Base-by-base conservation (phyloP, 2,329 filamentous ascomycete species). In the Beauveria caledonica region DNA sequence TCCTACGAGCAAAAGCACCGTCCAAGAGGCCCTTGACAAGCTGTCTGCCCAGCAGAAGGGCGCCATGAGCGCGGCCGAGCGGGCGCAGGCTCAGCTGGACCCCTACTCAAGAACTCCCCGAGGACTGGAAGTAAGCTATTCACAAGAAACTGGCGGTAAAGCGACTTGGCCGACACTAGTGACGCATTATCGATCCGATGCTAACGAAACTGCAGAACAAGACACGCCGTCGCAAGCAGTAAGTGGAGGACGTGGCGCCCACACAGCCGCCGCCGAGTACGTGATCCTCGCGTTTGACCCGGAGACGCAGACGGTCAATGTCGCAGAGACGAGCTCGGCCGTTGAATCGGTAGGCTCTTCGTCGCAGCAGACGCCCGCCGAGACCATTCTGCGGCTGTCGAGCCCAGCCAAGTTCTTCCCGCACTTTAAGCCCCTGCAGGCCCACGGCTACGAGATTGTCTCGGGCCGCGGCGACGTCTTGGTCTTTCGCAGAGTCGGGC, bases 201-300 rank as follows among this genome's bases (percentile, higher is more conserved):
- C 61, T 45, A 63, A 65, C 39, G 48, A 58, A 58, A 21, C 58
- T 49, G 45, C 51, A 56, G 59, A 56, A 29, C 40, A 49, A 62
- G 50, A 45, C 39, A 4, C 42, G 21, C 19, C 58, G 17, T 21
- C 58, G 58, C 58, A 52, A 42, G 21, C 49, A 40, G 42, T 60
- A 21, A 48, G 50, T 39, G 58, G 17, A 21, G 59, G 62, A 4
- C 54, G 21, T 25, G 49, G 17, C 11, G 58, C 61, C 3, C 54
- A 51, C 15, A 56, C 60, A 8, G 62, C 65, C 6, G 56, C 65
- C 8, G 58, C 61, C 1, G 61, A 62, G 3, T 89, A 88, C 76
- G 88, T 84, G 68, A 80, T 89, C 39, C 76, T 90, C 6, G 86
- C 84, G 1, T 89, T 86, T 66, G 84, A 89, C 64, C 76, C 82